Conservation (phyloP, 345 rosid species). For the Trapa incisa region DNA sequence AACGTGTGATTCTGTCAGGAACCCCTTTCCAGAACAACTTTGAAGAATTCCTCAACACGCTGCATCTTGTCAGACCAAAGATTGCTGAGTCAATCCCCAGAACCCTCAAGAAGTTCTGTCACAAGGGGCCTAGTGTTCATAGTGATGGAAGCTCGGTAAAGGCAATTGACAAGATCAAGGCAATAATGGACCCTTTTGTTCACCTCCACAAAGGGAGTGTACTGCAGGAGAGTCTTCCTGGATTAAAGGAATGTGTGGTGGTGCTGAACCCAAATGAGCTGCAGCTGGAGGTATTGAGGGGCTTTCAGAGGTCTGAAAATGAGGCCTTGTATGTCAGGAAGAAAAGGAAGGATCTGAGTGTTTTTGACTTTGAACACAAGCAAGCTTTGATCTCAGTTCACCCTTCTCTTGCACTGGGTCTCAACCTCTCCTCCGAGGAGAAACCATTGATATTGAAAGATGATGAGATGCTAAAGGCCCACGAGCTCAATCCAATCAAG, state of each 20-base stretch:
- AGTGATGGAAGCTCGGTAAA: conserved; percentile 2
- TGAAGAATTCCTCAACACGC: conserved; percentile 47
- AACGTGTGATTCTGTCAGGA: conserved; percentile 64
- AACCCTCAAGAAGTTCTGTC: conserved; percentile 1
- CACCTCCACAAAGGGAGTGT: conserved; percentile 57
- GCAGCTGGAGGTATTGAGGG: conserved; percentile 34
- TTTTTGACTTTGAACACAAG: conserved; percentile 17
- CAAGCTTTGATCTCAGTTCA: conserved; percentile 47
- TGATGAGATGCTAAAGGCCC: conserved; percentile 12
- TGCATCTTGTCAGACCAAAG: conserved; percentile 40
- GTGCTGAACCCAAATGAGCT: conserved; percentile 29
- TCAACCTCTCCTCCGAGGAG: background rate
- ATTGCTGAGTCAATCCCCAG: conserved; percentile 14
- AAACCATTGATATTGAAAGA: background rate
- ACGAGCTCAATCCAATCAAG: conserved; percentile 19
- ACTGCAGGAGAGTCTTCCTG: conserved; percentile 48
- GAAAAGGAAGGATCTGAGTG: conserved; percentile 1
- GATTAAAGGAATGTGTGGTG: conserved; percentile 45
- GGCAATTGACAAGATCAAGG: conserved; percentile 17
- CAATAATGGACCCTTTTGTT: conserved; percentile 45
- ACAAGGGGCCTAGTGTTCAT: conserved; percentile 22
- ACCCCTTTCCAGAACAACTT: conserved; percentile 80
- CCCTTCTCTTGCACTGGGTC: conserved; percentile 32
- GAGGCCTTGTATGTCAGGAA: background rate
- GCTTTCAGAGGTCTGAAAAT: conserved; percentile 3